Conservation (phyloP, 768 basidiomycete species). For the Hericium rajendrae region DNA sequence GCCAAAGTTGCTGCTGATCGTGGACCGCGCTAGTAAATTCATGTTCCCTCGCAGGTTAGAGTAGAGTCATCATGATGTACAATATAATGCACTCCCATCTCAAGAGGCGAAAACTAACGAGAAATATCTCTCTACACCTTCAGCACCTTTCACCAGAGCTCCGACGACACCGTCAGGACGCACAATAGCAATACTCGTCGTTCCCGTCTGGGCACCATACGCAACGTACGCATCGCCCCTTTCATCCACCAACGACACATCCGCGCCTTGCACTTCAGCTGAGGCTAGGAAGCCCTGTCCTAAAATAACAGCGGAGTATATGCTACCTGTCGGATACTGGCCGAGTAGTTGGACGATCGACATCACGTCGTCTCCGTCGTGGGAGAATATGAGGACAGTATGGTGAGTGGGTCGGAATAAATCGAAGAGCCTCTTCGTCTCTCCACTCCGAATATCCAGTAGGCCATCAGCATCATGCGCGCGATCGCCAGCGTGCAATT, state of each 20-base stretch:
- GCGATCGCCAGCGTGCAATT: conserved; percentile 9
- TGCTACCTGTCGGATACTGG: background rate
- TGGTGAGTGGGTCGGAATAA: conserved; percentile 8
- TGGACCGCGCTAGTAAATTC: too few relatives aligned
- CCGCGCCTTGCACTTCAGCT: background rate
- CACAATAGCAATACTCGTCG: background rate
- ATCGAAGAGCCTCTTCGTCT: conserved; percentile 2
- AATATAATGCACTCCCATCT: background rate
- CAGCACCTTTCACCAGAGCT: background rate
- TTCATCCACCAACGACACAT: background rate
- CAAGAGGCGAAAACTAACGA: background rate
- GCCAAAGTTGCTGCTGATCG: background rate
- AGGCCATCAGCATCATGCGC: conserved; percentile 11
- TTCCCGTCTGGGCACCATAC: background rate
- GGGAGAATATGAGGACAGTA: conserved; percentile 7
- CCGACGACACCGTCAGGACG: background rate
- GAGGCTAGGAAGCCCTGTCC: background rate
- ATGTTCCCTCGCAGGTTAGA: background rate
- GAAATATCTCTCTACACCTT: conserved; percentile 5
- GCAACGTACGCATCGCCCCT: background rate
- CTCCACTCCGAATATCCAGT: background rate
- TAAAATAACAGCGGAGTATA: background rate
- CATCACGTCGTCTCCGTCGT: background rate
- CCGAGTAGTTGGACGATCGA: background rate
- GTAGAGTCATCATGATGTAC: background rate